These are phyloP conservation scores for Saccharomycopsis capsularis DNA, from an alignment of 805 yeast genomes.

Conservation along the genomic window DNA sequence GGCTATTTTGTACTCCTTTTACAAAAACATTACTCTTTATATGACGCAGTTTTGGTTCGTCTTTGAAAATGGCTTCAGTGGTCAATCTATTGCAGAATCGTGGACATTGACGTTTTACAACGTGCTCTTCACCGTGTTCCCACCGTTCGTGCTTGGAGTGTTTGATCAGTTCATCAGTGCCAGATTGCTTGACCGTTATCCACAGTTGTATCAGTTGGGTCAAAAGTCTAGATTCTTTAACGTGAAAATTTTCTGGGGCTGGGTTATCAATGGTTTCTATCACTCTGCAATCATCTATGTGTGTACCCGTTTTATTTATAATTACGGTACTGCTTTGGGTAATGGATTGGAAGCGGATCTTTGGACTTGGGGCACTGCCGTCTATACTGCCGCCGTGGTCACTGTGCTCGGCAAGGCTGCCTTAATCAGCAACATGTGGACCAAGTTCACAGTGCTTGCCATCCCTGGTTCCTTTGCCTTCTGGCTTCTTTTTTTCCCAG, in stretches of 20 bases:
- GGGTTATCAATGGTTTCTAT: constrained; percentile 93
- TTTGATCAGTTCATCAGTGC: constrained; percentile 96
- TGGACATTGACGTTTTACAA: constrained; percentile 97
- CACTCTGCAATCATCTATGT: constrained; percentile 84
- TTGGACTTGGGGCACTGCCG: constrained; percentile 93
- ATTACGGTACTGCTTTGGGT: constrained; percentile 56
- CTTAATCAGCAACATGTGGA: constrained; percentile 86
- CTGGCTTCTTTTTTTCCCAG: constrained; percentile 84
- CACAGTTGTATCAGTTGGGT: constrained; percentile 86
- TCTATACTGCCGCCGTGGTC: constrained; percentile 78
- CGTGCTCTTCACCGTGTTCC: constrained; percentile 87
- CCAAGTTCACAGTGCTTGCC: constrained; percentile 83
- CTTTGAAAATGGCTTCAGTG: constrained; percentile 85
- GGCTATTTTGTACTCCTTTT: constrained; percentile 90
- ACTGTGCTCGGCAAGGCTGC: constrained; percentile 96
- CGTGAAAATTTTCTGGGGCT: constrained; percentile 90
- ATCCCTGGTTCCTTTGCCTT: constrained; percentile 88
- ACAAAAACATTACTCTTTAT: constrained; percentile 90
- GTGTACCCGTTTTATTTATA: constrained; percentile 61
- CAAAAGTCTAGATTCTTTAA: constrained; percentile 85
- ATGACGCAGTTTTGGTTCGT: constrained; percentile 99
- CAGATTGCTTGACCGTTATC: constrained; percentile 80
- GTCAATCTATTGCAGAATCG: constrained; percentile 92
- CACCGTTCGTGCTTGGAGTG: constrained; percentile 94
- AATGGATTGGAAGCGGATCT: constrained; percentile 73